Evolutionary conservation across 345 rosid species (phyloP).

Genomic region (Reutealis trisperma): DNA sequence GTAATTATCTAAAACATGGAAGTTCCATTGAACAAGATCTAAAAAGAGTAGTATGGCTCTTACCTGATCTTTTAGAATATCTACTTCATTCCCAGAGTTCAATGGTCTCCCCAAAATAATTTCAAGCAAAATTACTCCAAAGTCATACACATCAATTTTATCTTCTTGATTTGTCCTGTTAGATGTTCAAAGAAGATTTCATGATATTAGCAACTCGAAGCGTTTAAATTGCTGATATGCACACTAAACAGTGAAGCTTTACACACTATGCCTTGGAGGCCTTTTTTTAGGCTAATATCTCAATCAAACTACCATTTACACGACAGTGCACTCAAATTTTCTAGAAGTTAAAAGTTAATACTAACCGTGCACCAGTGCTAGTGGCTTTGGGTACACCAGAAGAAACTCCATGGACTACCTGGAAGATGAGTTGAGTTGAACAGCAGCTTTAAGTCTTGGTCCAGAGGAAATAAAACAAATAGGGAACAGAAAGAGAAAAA

Average conservation of each 20-base stretch:
- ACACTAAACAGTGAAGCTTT: background rate
- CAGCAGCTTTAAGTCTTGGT: background rate
- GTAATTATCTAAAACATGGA: background rate
- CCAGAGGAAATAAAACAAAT: background rate
- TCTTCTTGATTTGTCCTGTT: constrained; percentile 51
- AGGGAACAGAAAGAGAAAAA: background rate
- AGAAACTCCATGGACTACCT: constrained; percentile 56
- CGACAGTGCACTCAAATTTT: background rate
- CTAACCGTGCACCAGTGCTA: constrained; percentile 46
- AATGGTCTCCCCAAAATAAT: constrained; percentile 70
- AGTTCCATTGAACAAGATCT: background rate
- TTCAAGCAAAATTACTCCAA: constrained; percentile 87
- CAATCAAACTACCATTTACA: background rate
- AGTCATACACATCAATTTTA: constrained; percentile 66
- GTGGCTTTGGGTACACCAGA: constrained; percentile 46
- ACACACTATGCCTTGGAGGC: background rate
- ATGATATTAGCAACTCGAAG: background rate
- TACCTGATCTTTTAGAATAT: constrained; percentile 60
- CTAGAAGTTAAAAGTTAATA: background rate
- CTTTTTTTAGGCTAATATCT: background rate
- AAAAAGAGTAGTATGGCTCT: background rate
- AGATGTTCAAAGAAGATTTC: background rate
- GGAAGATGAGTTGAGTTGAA: constrained; percentile 18
- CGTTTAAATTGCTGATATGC: background rate
- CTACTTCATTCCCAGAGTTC: constrained; percentile 53